Evolutionary conservation across 768 basidiomycete genomes (phyloP), one percentile per base, ranked within the genome.

Genomic region (Hericium coralloides): DNA sequence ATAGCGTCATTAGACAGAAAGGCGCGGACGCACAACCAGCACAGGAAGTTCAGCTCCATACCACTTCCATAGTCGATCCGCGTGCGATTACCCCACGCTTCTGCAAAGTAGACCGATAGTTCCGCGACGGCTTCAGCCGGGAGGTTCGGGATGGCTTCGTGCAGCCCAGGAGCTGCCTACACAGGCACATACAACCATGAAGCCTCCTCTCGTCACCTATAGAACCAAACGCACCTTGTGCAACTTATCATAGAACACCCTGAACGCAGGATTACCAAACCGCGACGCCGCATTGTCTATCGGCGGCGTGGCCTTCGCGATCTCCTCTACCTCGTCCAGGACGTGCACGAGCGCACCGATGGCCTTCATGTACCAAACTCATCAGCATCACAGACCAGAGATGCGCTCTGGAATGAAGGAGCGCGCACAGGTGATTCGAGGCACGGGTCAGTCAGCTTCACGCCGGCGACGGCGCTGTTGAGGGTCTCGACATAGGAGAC

Each of bases 31-130:
- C 67, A 97, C 95, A 98, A 67, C 94, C 94, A 98, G 65, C 95
- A 98, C 2, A 98, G 58, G 66, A 98, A 99, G 70, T 98, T 95
- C 47, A 98, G 78, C 67, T 99, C 97, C 95, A 98, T 98, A 14
- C 97, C 97, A 64, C 94, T 97, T n/a, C 97, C 97, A 70, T 99
- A 99, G 71, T 99, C 97, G 55, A 99, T 93, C 9, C 97, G 77
- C 50, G 87, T 82, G 26, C 88, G 75, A 68, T 89, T 97, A 0
- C 97, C 97, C 95, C 95, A 98, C 15, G 85, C 73, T 66, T 95
- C 91, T 38, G 76, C 72, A 65, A 98, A 88, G 68, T 98, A 99
- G 0, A 74, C 77, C 2, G 84, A 80, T 3, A 97, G 70, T 66
- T 98, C 95, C 4, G 74, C 66, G 3, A 83, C 76, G 0, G 84